Base-by-base conservation (phyloP, 2,329 filamentous ascomycete species). In the Xylaria sp. region DNA sequence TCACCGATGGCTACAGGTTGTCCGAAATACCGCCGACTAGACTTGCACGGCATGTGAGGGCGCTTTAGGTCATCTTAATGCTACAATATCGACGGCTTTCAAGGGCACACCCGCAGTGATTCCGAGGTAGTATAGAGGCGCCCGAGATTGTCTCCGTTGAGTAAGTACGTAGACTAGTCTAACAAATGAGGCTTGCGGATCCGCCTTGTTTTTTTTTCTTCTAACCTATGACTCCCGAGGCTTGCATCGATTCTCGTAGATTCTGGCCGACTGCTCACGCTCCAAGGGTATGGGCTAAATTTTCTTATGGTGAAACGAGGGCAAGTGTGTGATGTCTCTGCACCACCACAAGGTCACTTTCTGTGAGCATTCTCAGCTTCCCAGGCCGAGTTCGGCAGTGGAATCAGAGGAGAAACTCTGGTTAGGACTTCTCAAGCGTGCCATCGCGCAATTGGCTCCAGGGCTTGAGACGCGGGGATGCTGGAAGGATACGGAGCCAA, bases 401-500 rank as follows among this genome's bases (percentile, higher is more conserved):
- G 46, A 15, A 47, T 48, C 17, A 43, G 64, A 67, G 64, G 31
- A 62, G n/a, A 33, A 44, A 47, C 63, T 64, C 55, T 49, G 3
- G 27, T 43, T 27, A 60, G 37, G 61, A 71, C 68, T 35, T 67
- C 29, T 54, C 51, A 38, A 38, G 46, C 31, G 48, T 62, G 62
- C 54, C 25, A 52, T 23, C 33, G 46, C 41, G 27, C 53, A 51
- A 55, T 47, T 56, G 44, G 51, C 52, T 52, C 53, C 31, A 46
- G 37, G 19, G 46, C 35, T 43, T 19, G 27, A 46, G 49, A 43
- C 44, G 60, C 68, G 67, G 51, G 69, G 68, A 60, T 67, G 60
- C 53, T 5, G 25, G 40, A 52, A 37, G 57, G 41, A 25, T 47
- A 51, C 55, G 38, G 38, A 38, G 58, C 70, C 69, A 71, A 71